Evolutionary conservation across 148 eudicot genomes (phyloP), one percentile per base, ranked within the genome.

Genomic region (Fagopyrum esculentum): DNA sequence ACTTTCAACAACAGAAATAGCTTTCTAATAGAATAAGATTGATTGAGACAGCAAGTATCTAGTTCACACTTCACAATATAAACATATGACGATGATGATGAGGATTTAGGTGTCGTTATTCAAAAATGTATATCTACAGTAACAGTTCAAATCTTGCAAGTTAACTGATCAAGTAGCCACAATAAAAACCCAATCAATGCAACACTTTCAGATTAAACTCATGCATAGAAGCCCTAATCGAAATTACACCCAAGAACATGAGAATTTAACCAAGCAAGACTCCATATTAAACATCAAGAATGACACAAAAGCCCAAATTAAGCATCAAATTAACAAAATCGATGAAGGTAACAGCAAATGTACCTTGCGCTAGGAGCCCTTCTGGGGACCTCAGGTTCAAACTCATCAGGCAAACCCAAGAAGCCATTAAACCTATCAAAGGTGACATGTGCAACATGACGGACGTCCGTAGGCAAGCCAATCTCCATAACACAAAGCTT

Each of bases 301-400:
- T 29, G 73, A 40, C 72, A 71, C 75, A 72, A 35, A 9, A 79
- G 9, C 59, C 61, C 66, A 68, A 49, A 78, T 74, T 60, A 55
- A 15, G 47, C 72, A 63, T 30, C 56, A 75, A 77, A 29, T 75
- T 75, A 77, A 19, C 19, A 75, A 76, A 66, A 8, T 60, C 40
- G 40, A 2, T 45, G n/a, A 70, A 70, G 50, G 17, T 26, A 75
- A 30, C 4, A 66, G 12, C 60, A 61, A 76, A 80, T 73, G 78
- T 81, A 95, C 98, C 98, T 95, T 45, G 98, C 98, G 82, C 98
- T 95, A 72, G 98, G 98, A 56, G 96, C 93, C 59, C 96, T 90
- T 73, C 88, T 84, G 40, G 92, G 93, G 50, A 95, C 92, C 55
- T 92, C 97, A 82, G 98, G 98, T 82, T 95, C 98, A 80, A 95